These are phyloP conservation scores for Potentilla sterilis DNA, from an alignment of 306 rosid genomes.

Conservation along the genomic window DNA sequence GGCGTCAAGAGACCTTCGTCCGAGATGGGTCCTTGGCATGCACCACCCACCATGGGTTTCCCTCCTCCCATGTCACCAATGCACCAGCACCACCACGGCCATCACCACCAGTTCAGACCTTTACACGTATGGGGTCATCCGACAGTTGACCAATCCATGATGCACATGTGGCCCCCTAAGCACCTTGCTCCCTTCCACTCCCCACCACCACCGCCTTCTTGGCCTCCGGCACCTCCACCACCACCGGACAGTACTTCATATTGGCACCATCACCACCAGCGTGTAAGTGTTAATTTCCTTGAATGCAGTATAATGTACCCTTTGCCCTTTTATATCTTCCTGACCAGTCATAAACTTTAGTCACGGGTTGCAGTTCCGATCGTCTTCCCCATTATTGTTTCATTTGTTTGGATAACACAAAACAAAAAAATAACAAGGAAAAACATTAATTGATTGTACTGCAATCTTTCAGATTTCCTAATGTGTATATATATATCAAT, in stretches of 20 bases:
- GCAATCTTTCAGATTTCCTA: background rate
- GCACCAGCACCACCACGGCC: conserved; percentile 11
- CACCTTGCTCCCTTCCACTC: conserved; percentile 34
- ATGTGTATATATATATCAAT: background rate
- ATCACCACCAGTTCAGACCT: conserved; percentile 70
- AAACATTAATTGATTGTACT: background rate
- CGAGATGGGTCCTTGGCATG: conserved; percentile 48
- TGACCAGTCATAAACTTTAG: background rate
- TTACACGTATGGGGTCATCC: conserved; percentile 99
- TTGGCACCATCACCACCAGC: conserved; percentile 65
- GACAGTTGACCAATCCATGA: conserved; percentile 50
- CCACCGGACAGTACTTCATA: conserved; percentile 53
- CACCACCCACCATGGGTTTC: conserved; percentile 64
- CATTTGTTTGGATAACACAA: background rate
- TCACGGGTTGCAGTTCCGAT: background rate
- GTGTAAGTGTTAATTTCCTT: conserved; percentile 31
- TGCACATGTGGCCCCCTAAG: conserved; percentile 64
- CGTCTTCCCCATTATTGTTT: background rate
- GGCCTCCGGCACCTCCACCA: conserved; percentile 44
- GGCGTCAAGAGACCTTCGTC: conserved; percentile 40
- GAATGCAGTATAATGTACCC: background rate
- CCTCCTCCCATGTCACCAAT: conserved; percentile 54
- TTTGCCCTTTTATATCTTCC: background rate
- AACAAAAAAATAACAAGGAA: background rate
- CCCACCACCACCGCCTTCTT: conserved; percentile 30